phyloP scores from a whole-genome alignment of 2,329 filamentous ascomycete species.

The Teratosphaeria pseudoeucalypti region DNA sequence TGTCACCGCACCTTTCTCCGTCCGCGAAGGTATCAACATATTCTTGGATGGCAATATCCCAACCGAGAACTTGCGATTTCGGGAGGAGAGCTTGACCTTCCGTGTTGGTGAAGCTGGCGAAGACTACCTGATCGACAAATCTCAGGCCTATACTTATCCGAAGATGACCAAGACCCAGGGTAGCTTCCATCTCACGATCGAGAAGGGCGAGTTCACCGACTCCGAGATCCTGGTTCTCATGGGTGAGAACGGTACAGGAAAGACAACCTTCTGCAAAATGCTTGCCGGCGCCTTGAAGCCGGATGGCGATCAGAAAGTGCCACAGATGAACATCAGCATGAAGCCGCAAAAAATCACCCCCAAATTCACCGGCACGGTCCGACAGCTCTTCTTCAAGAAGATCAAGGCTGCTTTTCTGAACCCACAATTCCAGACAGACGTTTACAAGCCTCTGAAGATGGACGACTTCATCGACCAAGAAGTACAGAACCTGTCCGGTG shows the following conservation, averaged over 20 bases:
- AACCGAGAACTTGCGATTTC: slow-evolving; percentile 96
- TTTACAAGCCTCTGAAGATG: slow-evolving; percentile 97
- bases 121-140: slow-evolving; percentile 76
- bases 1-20: slow-evolving; percentile 87
- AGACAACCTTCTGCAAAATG: slow-evolving; percentile 97
- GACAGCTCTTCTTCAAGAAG: slow-evolving; percentile 98
- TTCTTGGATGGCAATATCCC: slow-evolving; percentile 98
- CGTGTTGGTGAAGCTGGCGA: slow-evolving; percentile 82
- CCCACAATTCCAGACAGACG: slow-evolving; percentile 98
- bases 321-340: slow-evolving; percentile 96
- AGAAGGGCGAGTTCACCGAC: slow-evolving; percentile 82
- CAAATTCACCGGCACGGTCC: slow-evolving; percentile 93
- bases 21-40: slow-evolving; percentile 98
- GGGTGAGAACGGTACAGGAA: slow-evolving; percentile 98
- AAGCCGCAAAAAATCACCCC: slow-evolving; percentile 99
- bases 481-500: slow-evolving; percentile 96
- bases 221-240: slow-evolving; percentile 99
- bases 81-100: slow-evolving; percentile 93
- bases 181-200: slow-evolving; percentile 72
- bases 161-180: slow-evolving; percentile 88
- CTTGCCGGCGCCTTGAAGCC: slow-evolving; percentile 89
- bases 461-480: slow-evolving; percentile 99
- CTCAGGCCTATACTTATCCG: slow-evolving; percentile 77
- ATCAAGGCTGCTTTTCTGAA: slow-evolving; percentile 95
- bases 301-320: slow-evolving; percentile 66